Percentiles rank a stretch among this genome's conserved stretches.
These are phyloP conservation scores for Syncephalastrum sp. DNA, from an alignment of 371 early-diverging fungal genomes.

Conservation along the genomic window DNA sequence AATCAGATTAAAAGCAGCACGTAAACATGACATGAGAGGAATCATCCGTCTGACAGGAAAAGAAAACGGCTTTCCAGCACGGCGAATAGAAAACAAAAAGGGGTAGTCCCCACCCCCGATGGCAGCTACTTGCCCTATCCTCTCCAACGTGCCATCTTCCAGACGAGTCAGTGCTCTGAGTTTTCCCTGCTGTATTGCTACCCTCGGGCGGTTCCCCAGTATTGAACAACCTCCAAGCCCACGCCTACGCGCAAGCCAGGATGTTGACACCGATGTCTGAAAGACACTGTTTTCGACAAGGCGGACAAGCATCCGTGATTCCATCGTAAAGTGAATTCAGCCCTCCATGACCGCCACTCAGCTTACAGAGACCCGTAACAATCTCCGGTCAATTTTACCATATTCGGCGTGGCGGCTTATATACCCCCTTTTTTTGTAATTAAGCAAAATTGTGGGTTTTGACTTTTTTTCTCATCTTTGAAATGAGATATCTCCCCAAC, in stretches of 20 bases:
- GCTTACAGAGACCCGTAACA: constrained; percentile 45
- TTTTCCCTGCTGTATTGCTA: constrained; percentile 67
- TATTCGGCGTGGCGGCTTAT: no score
- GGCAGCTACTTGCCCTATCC: constrained; percentile 39
- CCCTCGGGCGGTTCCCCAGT: constrained; percentile 57
- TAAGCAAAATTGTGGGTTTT: no score
- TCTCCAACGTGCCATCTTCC: constrained; percentile 57
- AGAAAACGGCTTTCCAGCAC: no score
- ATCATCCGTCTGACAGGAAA: no score
- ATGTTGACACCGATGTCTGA: constrained; percentile 55
- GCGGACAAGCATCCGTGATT: constrained; percentile 30
- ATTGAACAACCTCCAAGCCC: constrained; percentile 53
- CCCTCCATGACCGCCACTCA: constrained; percentile 47
- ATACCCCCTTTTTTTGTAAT: no score
- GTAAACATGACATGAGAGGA: no score
- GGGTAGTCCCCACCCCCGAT: constrained; percentile 41
- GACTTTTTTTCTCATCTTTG: no score
- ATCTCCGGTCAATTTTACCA: constrained; percentile 27
- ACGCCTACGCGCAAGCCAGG: constrained; percentile 39
- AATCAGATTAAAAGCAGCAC: no score
- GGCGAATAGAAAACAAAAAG: constrained; percentile 20
- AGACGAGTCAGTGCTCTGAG: constrained; percentile 55
- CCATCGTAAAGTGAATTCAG: constrained; percentile 47
- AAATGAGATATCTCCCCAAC: no score
- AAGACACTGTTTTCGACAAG: constrained; percentile 53